phyloP scores from a whole-genome alignment of 2,329 filamentous ascomycete species.

The Dothistroma septosporum region DNA sequence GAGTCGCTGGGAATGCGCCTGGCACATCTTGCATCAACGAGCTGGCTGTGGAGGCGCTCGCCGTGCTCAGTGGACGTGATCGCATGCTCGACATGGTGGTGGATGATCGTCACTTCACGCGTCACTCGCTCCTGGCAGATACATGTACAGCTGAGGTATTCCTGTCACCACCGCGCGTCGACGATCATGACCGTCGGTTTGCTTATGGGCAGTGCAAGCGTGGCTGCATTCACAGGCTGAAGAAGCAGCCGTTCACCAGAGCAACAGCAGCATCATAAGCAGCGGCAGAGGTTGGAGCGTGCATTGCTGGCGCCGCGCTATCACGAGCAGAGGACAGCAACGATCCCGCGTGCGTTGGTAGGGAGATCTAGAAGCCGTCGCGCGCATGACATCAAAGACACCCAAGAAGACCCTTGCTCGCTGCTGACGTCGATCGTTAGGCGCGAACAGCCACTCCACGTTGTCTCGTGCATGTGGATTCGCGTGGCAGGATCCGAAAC shows the following conservation, averaged over 20 bases:
- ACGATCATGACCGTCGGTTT: neutral
- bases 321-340: neutral
- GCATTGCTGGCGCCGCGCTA: neutral
- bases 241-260: neutral
- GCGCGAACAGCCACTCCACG: neutral
- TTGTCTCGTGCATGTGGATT: neutral
- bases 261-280: neutral
- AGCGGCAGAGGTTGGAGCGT: neutral
- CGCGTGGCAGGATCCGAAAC: slow-evolving; percentile 1
- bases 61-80: slow-evolving; percentile 17
- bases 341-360: neutral
- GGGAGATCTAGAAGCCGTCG: neutral
- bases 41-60: slow-evolving; percentile 27
- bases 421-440: neutral
- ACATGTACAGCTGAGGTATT: neutral
- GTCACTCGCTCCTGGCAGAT: neutral
- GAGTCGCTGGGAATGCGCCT: slow-evolving; percentile 44
- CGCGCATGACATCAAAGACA: neutral
- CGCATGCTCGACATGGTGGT: slow-evolving; percentile 16
- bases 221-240: neutral
- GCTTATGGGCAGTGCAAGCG: neutral
- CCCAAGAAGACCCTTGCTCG: neutral
- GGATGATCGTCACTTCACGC: neutral
- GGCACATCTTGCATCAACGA: slow-evolving; percentile 45
- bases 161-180: neutral